Evolutionary conservation across 352 stramenopile species (phyloP).

Genomic region (Phytophthora brassicae): DNA sequence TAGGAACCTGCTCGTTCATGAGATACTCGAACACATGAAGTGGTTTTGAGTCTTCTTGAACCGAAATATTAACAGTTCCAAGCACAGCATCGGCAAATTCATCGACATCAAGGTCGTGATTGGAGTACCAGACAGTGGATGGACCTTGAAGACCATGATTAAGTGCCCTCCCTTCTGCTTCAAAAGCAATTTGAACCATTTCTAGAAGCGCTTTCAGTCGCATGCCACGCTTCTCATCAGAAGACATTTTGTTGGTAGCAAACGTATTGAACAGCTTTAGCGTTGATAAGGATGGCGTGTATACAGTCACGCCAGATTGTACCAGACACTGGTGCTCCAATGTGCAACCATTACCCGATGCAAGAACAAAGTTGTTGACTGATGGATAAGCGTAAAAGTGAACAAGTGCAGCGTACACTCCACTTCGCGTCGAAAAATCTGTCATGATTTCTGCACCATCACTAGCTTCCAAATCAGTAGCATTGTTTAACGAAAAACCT

Average conservation of each 20-base stretch:
- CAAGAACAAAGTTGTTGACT: constrained; percentile 22
- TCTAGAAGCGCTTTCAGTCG: constrained; percentile 35
- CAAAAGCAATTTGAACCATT: constrained; percentile 43
- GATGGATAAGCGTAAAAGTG: constrained; percentile 54
- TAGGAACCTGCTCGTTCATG: constrained; percentile 18
- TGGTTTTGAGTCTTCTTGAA: constrained; percentile 18
- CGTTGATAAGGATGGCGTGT: constrained; percentile 43
- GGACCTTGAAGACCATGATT: constrained; percentile 47
- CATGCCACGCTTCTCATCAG: constrained; percentile 24
- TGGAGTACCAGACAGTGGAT: constrained; percentile 66
- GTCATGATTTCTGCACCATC: not conserved
- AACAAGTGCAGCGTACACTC: constrained; percentile 35
- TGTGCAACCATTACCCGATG: constrained; percentile 22
- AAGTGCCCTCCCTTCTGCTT: constrained; percentile 43
- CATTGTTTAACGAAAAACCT: not conserved
- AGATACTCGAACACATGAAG: constrained; percentile 42
- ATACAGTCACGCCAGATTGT: constrained; percentile 65
- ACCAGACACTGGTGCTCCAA: constrained; percentile 32
- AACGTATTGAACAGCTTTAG: constrained; percentile 30
- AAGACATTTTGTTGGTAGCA: constrained; percentile 7
- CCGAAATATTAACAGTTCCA: constrained; percentile 42
- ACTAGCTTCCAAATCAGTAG: not conserved
- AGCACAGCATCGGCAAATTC: constrained; percentile 58
- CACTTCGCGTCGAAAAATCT: constrained; percentile 24
- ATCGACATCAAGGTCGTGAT: constrained; percentile 48